These are phyloP conservation scores for Salix udensis DNA, from an alignment of 345 rosid species.

Conservation along the genomic window DNA sequence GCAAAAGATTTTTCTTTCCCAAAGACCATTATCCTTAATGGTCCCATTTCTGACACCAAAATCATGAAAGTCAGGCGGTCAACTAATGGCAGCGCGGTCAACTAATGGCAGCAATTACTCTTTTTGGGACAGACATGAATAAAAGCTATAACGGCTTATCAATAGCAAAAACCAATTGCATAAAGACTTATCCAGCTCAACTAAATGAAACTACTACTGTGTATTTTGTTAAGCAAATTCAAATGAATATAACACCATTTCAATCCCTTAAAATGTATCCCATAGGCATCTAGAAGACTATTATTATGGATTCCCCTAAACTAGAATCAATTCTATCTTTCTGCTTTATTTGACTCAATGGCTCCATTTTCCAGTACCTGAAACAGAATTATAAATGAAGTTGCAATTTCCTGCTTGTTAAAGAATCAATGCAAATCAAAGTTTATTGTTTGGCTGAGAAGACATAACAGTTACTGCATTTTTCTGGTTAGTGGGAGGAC, in stretches of 20 bases:
- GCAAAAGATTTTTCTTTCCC: not conserved
- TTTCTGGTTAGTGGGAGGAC: too few relatives aligned
- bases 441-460: not conserved
- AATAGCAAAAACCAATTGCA: not conserved
- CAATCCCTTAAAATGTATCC: not conserved
- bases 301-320: not conserved
- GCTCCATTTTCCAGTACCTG: not conserved
- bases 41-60: not conserved
- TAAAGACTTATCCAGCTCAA: not conserved
- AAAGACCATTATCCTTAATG: not conserved
- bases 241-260: not conserved
- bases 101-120: not conserved
- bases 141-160: not conserved
- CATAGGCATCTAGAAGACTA: not conserved
- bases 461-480: not conserved
- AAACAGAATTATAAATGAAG: not conserved
- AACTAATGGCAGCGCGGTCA: not conserved
- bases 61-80: not conserved
- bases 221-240: not conserved
- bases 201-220: not conserved
- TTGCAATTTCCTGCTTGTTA: not conserved
- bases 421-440: not conserved
- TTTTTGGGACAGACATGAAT: not conserved
- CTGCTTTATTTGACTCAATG: not conserved
- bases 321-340: not conserved